Conservation (phyloP, 352 stramenopile species). For the Phytophthora sp. region DNA sequence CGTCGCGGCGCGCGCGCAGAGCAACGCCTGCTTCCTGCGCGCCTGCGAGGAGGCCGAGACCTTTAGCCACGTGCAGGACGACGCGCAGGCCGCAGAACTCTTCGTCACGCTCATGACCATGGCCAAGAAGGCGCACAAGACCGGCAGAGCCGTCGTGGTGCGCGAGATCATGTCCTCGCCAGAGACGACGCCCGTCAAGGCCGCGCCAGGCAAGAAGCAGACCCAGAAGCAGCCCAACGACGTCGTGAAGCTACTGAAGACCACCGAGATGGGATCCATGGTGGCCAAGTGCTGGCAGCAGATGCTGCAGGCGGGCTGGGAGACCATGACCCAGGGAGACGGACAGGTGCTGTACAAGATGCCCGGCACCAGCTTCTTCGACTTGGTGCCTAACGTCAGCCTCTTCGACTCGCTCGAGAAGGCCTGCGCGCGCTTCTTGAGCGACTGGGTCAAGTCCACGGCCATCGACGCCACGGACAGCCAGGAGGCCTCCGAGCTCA, state of each 20-base stretch:
- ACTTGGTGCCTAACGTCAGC: slow-evolving; percentile 74
- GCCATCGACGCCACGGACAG: slow-evolving; percentile 5
- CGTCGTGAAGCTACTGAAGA: slow-evolving; percentile 28
- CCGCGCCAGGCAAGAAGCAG: not conserved
- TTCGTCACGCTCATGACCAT: slow-evolving; percentile 42
- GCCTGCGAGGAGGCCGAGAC: slow-evolving; percentile 58
- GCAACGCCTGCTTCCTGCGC: slow-evolving; percentile 54
- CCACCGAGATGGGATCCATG: slow-evolving; percentile 31
- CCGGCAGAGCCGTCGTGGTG: slow-evolving; percentile 19
- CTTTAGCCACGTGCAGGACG: slow-evolving; percentile 36
- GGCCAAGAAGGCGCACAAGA: slow-evolving; percentile 27
- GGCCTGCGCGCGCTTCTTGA: slow-evolving; percentile 58
- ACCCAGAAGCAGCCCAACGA: slow-evolving; percentile 1
- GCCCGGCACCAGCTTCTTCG: slow-evolving; percentile 68
- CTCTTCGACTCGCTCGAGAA: slow-evolving; percentile 79
- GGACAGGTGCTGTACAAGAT: slow-evolving; percentile 72
- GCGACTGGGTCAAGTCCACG: slow-evolving; percentile 38
- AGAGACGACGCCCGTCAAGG: slow-evolving; percentile 8
- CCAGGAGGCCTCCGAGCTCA: slow-evolving; percentile 37
- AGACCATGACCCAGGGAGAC: slow-evolving; percentile 59
- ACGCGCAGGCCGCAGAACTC: slow-evolving; percentile 34
- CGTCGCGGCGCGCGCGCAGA: slow-evolving; percentile 36
- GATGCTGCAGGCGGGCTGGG: slow-evolving; percentile 68
- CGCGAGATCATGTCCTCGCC: slow-evolving; percentile 23
- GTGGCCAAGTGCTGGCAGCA: slow-evolving; percentile 54